Conservation (phyloP, 371 early-diverging fungal genomes). For the Mucor plumbeus region DNA sequence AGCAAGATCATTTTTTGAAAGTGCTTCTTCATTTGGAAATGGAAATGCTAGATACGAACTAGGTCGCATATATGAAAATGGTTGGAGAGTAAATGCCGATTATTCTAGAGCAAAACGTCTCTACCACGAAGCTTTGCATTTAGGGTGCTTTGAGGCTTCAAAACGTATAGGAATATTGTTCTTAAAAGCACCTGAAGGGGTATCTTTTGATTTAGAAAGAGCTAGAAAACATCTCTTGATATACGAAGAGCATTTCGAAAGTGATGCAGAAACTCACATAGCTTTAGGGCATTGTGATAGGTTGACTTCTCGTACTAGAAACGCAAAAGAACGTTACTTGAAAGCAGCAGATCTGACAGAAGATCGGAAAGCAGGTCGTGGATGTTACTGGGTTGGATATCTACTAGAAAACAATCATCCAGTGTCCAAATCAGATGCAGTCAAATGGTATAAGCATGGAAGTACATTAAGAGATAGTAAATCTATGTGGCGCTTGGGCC, state of each 20-base stretch:
- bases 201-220: not conserved
- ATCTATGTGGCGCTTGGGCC: not conserved
- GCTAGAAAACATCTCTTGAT: not conserved
- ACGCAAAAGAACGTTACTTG: not conserved
- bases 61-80: not conserved
- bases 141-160: not conserved
- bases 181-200: not conserved
- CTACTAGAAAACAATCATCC: not conserved
- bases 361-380: not conserved
- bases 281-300: not conserved
- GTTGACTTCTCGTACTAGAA: not conserved
- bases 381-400: not conserved
- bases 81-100: not conserved
- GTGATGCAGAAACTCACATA: not conserved
- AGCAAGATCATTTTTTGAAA: not conserved
- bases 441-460: not conserved
- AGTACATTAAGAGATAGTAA: not conserved
- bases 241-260: not conserved
- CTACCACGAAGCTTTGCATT: not conserved
- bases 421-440: not conserved
- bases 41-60: not conserved
- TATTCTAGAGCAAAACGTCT: not conserved
- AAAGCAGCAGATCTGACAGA: not conserved
- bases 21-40: not conserved
- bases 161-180: not conserved